phyloP scores from a whole-genome alignment of 108 stramenopile species.

The Cyclotella cryptica region DNA sequence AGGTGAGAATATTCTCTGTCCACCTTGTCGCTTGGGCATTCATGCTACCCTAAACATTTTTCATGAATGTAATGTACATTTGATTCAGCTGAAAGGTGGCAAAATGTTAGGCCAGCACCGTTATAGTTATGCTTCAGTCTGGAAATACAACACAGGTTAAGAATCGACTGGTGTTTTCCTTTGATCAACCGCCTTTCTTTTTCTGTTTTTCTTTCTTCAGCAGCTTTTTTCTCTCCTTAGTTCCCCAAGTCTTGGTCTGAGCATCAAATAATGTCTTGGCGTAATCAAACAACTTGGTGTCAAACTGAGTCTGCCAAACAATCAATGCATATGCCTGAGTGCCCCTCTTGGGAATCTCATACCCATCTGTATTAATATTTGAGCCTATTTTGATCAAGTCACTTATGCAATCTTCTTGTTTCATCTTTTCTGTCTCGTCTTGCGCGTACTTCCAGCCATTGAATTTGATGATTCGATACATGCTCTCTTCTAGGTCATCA shows the following conservation, averaged over 20 bases:
- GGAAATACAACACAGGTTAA: conserved; percentile 17
- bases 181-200: conserved; percentile 36
- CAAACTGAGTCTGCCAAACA: conserved; percentile 61
- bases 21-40: neutral
- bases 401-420: conserved; percentile 54
- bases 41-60: neutral
- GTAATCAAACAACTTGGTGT: conserved; percentile 55
- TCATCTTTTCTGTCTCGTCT: conserved; percentile 49
- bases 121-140: conserved; percentile 8
- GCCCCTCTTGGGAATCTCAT: conserved; percentile 58
- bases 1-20: conserved; percentile 1
- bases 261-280: conserved; percentile 54
- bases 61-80: neutral
- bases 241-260: conserved; percentile 58
- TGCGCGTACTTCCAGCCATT: conserved; percentile 50
- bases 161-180: neutral
- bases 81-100: conserved; percentile 22
- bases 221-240: conserved; percentile 56
- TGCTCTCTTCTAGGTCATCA: conserved; percentile 54
- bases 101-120: conserved; percentile 34
- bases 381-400: conserved; percentile 31
- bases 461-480: conserved; percentile 54
- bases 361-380: conserved; percentile 49
- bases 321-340: conserved; percentile 54
- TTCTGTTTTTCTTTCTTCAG: conserved; percentile 57